Conservation (phyloP, 148 eudicot species). For the Amaranthus palmeri region DNA sequence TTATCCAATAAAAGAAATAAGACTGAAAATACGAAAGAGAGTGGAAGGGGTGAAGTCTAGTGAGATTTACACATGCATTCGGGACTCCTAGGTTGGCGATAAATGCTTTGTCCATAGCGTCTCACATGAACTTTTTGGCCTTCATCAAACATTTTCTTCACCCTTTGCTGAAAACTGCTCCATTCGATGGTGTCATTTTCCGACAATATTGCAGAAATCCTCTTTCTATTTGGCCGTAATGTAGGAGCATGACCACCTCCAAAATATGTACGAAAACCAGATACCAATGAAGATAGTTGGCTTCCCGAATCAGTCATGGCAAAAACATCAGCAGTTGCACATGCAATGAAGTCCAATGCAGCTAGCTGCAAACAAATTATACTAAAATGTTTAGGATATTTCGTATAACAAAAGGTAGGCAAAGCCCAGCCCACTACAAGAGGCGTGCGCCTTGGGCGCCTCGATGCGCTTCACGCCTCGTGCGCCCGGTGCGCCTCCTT, state of each 20-base stretch:
- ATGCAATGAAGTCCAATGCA: slow-evolving; percentile 82
- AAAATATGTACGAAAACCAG: slow-evolving; percentile 74
- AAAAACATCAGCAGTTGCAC: slow-evolving; percentile 87
- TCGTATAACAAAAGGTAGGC: neutral
- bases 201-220: slow-evolving; percentile 60
- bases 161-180: slow-evolving; percentile 52
- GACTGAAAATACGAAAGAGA: neutral
- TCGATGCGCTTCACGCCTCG: no score
- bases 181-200: slow-evolving; percentile 55
- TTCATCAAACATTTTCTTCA: slow-evolving; percentile 67
- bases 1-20: neutral
- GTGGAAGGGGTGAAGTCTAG: neutral
- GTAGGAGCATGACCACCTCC: slow-evolving; percentile 78
- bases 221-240: slow-evolving; percentile 79
- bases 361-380: slow-evolving; percentile 54
- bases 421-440: no score
- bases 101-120: slow-evolving; percentile 62
- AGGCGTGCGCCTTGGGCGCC: no score
- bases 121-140: slow-evolving; percentile 51
- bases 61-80: slow-evolving; percentile 79
- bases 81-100: slow-evolving; percentile 69
- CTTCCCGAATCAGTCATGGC: slow-evolving; percentile 96
- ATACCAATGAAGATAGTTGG: slow-evolving; percentile 82
- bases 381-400: neutral
- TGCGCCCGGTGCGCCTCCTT: no score